phyloP scores from a whole-genome alignment of 768 basidiomycete genomes.

The Lactifluus subvellereus region DNA sequence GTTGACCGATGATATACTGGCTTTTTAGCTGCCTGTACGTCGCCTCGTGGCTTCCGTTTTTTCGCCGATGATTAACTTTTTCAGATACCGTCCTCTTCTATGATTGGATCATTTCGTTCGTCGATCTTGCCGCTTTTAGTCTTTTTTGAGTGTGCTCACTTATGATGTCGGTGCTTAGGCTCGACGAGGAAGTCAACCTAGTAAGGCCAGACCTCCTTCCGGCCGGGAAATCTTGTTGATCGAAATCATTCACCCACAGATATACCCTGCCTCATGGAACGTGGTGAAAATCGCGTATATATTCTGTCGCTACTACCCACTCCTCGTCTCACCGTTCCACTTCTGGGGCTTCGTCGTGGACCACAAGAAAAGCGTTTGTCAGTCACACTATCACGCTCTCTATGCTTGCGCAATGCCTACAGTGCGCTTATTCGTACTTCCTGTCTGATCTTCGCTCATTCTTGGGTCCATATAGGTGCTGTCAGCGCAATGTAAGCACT shows the following conservation, averaged over 20 bases:
- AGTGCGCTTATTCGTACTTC: slow-evolving; percentile 3
- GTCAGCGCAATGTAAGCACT: slow-evolving; percentile 15
- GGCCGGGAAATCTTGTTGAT: neutral
- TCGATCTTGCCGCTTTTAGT: neutral
- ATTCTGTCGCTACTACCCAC: slow-evolving; percentile 21
- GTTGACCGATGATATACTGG: neutral
- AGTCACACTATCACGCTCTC: slow-evolving; percentile 2
- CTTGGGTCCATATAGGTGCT: neutral
- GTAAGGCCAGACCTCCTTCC: neutral
- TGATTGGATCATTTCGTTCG: slow-evolving; percentile 24
- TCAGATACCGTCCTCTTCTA: slow-evolving; percentile 21
- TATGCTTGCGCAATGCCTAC: slow-evolving; percentile 11
- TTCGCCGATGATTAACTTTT: neutral
- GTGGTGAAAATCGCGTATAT: slow-evolving; percentile 16
- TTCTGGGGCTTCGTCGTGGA: slow-evolving; percentile 14
- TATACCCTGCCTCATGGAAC: slow-evolving; percentile 18
- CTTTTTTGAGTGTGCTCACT: neutral
- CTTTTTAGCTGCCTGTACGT: slow-evolving; percentile 12
- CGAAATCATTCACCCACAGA: neutral
- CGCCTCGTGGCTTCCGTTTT: neutral
- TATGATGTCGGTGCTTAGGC: neutral
- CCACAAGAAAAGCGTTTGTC: slow-evolving; percentile 1
- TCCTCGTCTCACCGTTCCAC: slow-evolving; percentile 12
- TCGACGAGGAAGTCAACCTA: slow-evolving; percentile 13
- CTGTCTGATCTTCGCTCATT: neutral